These are phyloP conservation scores for Solidago caesia DNA, from an alignment of 129 eudicot species.

Conservation along the genomic window DNA sequence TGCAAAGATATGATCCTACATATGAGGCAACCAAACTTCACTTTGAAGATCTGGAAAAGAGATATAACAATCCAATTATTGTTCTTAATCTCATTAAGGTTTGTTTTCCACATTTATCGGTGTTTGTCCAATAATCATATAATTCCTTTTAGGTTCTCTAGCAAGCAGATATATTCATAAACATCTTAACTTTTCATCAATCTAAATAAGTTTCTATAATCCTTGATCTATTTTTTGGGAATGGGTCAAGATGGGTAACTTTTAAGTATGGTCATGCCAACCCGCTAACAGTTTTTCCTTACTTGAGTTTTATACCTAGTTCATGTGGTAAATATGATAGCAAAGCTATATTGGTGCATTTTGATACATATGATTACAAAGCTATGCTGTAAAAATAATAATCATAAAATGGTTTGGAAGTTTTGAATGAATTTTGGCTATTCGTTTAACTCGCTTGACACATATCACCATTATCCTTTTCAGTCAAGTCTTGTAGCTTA, in stretches of 20 bases:
- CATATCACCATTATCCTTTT: not conserved
- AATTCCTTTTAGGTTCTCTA: not conserved
- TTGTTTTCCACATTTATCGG: conserved; percentile 13
- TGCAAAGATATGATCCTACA: conserved; percentile 95
- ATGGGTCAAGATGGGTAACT: not conserved
- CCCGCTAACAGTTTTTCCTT: not conserved
- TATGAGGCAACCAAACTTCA: conserved; percentile 93
- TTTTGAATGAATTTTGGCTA: not conserved
- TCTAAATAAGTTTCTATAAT: not conserved
- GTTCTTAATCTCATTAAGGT: conserved; percentile 96
- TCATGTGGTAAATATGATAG: not conserved
- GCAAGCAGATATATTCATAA: not conserved
- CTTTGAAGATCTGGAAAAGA: conserved; percentile 77
- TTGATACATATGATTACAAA: not conserved
- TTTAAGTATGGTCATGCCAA: not conserved
- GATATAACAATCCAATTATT: conserved; percentile 94
- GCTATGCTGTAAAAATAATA: not conserved
- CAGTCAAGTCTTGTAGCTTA: not conserved
- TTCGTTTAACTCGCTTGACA: not conserved
- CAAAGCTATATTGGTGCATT: not conserved
- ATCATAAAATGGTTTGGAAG: not conserved
- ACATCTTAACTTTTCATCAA: not conserved
- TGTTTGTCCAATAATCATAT: not conserved
- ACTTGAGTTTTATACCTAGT: not conserved
- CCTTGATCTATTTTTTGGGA: not conserved